phyloP scores from a whole-genome alignment of 192 early-diverging fungal genomes.

The Backusella tarrabulga region DNA sequence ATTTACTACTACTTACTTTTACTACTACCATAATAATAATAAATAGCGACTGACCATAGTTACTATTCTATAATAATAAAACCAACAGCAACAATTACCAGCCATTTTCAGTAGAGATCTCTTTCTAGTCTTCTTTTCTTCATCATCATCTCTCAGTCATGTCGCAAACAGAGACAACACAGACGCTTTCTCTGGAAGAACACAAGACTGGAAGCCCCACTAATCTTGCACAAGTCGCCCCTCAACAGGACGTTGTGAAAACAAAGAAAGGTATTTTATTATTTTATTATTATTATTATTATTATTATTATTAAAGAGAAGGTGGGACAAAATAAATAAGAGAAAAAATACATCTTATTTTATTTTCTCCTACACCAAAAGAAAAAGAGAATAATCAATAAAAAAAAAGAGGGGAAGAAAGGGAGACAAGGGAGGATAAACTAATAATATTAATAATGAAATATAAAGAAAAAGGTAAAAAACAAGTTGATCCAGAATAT shows the following conservation, averaged over 20 bases:
- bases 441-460: neutral
- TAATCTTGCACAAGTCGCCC: conserved; percentile 20
- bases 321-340: conserved; percentile 6
- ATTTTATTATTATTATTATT: conserved; percentile 7
- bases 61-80: neutral
- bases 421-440: neutral
- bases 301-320: conserved; percentile 1
- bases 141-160: conserved; percentile 10
- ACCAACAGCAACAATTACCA: neutral
- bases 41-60: neutral
- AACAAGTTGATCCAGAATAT: conserved; percentile 18
- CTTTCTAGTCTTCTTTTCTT: neutral
- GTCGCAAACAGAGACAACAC: conserved; percentile 10
- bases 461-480: conserved; percentile 10
- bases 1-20: neutral
- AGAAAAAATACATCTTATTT: conserved; percentile 3
- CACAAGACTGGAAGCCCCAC: neutral
- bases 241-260: conserved; percentile 5
- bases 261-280: conserved; percentile 6
- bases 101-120: neutral
- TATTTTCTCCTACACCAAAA: neutral
- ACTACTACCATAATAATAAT: neutral
- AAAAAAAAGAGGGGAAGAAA: neutral
- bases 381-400: neutral
- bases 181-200: neutral